Evolutionary conservation across 225 moss, liverwort and hornwort genomes (phyloP).

Genomic region (Thuidium tamariscinum): DNA sequence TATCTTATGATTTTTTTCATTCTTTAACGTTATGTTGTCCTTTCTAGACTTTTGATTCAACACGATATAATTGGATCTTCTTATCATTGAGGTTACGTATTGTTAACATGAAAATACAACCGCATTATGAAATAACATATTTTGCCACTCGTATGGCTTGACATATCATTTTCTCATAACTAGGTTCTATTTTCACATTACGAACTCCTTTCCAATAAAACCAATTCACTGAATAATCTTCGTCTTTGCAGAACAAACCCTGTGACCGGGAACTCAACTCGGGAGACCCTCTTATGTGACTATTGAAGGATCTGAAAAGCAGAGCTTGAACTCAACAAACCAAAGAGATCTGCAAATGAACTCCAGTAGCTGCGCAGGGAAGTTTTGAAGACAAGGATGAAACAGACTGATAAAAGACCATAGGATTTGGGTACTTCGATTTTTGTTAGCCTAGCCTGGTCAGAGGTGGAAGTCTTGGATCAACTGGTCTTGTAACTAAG

Average conservation of each 20-base stretch:
- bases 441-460: neutral
- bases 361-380: neutral
- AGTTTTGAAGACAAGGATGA: neutral
- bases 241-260: conserved; percentile 54
- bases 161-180: neutral
- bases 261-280: conserved; percentile 67
- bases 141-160: too few relatives aligned
- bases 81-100: neutral
- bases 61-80: neutral
- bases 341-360: neutral
- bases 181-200: neutral
- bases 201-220: neutral
- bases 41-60: neutral
- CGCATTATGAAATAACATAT: neutral
- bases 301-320: conserved; percentile 3
- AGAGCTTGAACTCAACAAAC: neutral
- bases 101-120: neutral
- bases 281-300: conserved; percentile 84
- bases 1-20: neutral
- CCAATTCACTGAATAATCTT: neutral
- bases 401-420: neutral
- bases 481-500: neutral
- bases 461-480: neutral
- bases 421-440: neutral
- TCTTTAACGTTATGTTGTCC: too few relatives aligned